phyloP scores from a whole-genome alignment of 768 basidiomycete species.

The Boletus rubroflammeus region DNA sequence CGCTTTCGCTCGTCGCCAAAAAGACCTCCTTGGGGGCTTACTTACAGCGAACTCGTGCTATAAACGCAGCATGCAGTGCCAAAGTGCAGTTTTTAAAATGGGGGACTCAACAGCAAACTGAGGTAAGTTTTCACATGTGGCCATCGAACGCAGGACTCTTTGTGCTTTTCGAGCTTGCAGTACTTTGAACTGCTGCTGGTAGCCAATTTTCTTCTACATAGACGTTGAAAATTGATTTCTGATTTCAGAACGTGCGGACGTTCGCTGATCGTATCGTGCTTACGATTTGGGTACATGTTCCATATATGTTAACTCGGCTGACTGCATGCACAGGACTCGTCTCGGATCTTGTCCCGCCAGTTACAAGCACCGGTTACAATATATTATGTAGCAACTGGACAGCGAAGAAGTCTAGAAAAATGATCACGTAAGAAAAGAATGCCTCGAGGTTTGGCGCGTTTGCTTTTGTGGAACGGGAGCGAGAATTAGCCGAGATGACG shows the following conservation, averaged over 20 bases:
- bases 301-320: background rate
- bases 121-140: no score
- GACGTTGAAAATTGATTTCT: no score
- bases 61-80: no score
- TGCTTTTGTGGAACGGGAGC: constrained; percentile 3
- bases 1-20: background rate
- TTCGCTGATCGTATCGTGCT: background rate
- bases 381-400: no score
- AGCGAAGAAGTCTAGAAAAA: background rate
- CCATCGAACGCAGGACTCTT: no score
- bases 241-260: no score
- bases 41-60: background rate
- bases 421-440: constrained; percentile 5
- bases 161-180: no score
- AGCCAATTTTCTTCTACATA: background rate
- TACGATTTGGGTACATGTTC: background rate
- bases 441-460: background rate
- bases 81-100: background rate
- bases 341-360: constrained; percentile 9
- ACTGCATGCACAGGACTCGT: background rate
- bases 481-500: constrained; percentile 9
- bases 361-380: background rate
- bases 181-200: no score
- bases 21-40: no score
- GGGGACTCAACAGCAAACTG: background rate